Conservation (phyloP, 345 rosid species). For the Hevea brasiliensis region DNA sequence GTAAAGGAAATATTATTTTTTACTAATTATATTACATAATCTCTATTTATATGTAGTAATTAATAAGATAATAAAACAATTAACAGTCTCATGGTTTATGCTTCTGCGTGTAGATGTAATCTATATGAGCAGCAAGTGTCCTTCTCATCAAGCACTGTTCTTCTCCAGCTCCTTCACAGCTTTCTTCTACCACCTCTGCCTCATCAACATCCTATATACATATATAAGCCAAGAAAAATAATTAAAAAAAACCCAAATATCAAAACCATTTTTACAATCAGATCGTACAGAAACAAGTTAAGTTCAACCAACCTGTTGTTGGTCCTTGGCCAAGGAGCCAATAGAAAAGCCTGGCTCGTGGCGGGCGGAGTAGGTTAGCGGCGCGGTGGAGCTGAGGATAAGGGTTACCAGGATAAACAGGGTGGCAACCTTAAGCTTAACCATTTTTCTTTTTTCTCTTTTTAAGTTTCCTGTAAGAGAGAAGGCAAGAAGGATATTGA, state of each 20-base stretch:
- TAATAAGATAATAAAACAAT: background rate
- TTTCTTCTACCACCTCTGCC: conserved; percentile 8
- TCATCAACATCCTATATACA: background rate
- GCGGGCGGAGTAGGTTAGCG: conserved; percentile 43
- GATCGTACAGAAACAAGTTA: background rate
- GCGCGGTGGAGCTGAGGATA: conserved; percentile 43
- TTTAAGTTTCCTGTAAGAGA: background rate
- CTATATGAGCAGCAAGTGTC: conserved; percentile 25
- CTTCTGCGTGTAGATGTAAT: conserved; percentile 30
- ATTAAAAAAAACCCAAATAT: background rate
- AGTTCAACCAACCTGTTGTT: conserved; percentile 35
- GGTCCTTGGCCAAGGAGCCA: conserved; percentile 23
- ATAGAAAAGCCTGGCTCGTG: conserved; percentile 35
- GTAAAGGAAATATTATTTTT: too few species aligned
- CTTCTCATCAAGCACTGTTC: conserved; percentile 29
- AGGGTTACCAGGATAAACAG: conserved; percentile 38
- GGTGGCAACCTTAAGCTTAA: conserved; percentile 3
- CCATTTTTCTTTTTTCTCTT: background rate
- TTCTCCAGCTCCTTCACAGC: conserved; percentile 29
- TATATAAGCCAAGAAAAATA: background rate
- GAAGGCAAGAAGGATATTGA: background rate
- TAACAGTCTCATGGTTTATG: conserved; percentile 16
- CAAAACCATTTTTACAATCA: background rate
- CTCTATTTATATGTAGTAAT: background rate
- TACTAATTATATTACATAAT: too few species aligned